Evolutionary conservation across 495 filamentous ascomycete genomes (phyloP).

Genomic region (Ramalina peruviana): DNA sequence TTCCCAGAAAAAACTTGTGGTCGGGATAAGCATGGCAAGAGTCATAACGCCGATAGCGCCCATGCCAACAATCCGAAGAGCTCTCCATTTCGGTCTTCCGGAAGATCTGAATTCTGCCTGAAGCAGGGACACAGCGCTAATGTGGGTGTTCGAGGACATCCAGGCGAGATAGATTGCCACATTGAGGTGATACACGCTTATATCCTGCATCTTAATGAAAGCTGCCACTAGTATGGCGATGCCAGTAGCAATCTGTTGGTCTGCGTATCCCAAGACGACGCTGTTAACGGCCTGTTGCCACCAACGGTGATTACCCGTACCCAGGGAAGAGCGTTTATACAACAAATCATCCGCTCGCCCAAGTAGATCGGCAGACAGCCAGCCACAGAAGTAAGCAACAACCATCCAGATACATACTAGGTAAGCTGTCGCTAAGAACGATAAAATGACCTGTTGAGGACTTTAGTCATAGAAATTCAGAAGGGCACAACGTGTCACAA

Average conservation of each 20-base stretch:
- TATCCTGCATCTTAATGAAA: background rate
- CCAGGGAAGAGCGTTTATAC: background rate
- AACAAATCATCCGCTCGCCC: background rate
- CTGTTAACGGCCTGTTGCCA: background rate
- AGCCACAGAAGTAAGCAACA: no score
- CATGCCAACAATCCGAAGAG: background rate
- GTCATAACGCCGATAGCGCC: background rate
- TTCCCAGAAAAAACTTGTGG: background rate
- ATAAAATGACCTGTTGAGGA: no score
- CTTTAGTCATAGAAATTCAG: no score
- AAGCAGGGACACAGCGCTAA: background rate
- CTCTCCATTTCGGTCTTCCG: background rate
- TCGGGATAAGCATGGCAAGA: background rate
- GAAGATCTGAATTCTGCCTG: background rate
- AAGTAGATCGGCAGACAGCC: no score
- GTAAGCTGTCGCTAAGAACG: background rate
- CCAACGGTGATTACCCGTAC: background rate
- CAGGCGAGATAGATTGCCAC: background rate
- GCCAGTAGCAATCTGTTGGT: background rate
- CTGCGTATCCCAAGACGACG: background rate
- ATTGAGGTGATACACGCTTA: background rate
- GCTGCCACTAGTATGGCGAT: background rate
- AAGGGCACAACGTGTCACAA: no score
- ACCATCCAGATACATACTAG: background rate
- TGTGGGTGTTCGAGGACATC: background rate